These are phyloP conservation scores for Chloranthus sessilifolius DNA, from an alignment of 164 flowering plant species.

Conservation along the genomic window DNA sequence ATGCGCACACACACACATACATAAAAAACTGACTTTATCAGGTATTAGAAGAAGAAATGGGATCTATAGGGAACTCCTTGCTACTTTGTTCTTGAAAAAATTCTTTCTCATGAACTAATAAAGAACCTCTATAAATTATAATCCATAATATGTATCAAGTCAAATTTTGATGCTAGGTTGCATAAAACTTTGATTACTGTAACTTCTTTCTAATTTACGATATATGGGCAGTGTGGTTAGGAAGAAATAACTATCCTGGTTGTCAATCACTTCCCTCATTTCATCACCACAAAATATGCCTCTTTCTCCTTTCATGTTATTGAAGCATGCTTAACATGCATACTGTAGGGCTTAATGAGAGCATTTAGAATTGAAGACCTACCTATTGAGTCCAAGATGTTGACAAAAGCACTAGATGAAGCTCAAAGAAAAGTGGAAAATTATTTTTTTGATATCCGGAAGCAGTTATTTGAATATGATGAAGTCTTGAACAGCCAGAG, in stretches of 20 bases:
- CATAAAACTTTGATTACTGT: too few relatives aligned
- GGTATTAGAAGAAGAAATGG: too few relatives aligned
- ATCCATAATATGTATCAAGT: too few relatives aligned
- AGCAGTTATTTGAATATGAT: slow-evolving; percentile 93
- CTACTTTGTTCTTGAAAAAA: too few relatives aligned
- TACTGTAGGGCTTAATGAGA: slow-evolving; percentile 84
- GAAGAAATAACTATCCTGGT: neutral
- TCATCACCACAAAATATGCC: neutral
- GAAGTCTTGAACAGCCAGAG: slow-evolving; percentile 98
- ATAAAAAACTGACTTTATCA: too few relatives aligned
- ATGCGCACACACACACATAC: too few relatives aligned
- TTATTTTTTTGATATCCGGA: slow-evolving; percentile 92
- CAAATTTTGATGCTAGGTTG: too few relatives aligned
- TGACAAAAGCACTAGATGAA: slow-evolving; percentile 95
- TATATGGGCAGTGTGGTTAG: neutral
- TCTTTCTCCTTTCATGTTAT: too few relatives aligned
- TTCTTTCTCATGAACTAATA: too few relatives aligned
- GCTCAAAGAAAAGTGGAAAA: slow-evolving; percentile 99
- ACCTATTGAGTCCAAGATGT: slow-evolving; percentile 93
- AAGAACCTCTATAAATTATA: too few relatives aligned
- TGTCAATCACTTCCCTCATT: neutral
- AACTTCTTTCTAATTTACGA: too few relatives aligned
- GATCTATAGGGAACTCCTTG: too few relatives aligned
- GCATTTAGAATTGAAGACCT: slow-evolving; percentile 98
- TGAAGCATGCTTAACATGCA: slow-evolving; percentile 9